Percentiles rank a stretch among this genome's conserved stretches.
Evolutionary conservation across 1,139 yeast genomes (phyloP).

Genomic region (Debaryomyces udenii): DNA sequence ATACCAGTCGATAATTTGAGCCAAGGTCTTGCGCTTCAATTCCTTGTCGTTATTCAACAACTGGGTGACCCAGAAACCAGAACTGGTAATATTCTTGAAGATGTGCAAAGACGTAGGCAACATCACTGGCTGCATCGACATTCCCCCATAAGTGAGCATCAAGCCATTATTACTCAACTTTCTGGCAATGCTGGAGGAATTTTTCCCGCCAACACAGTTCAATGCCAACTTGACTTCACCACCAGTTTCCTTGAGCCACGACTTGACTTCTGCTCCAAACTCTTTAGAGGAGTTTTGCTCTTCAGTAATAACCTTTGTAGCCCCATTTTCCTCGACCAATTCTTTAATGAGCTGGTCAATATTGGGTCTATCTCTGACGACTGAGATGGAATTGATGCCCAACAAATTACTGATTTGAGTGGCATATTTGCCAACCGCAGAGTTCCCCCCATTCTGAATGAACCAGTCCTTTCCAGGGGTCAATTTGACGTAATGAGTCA

Average conservation of each 20-base stretch:
- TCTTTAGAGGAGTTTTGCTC: conserved; percentile 73
- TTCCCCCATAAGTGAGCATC: conserved; percentile 93
- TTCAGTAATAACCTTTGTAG: conserved; percentile 89
- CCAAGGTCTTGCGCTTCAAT: conserved; percentile 61
- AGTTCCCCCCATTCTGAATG: conserved; percentile 94
- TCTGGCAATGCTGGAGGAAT: conserved; percentile 78
- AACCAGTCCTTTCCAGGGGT: conserved; percentile 81
- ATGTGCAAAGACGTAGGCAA: conserved; percentile 88
- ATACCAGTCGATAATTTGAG: conserved; percentile 66
- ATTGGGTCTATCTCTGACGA: conserved; percentile 82
- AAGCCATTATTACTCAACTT: conserved; percentile 70
- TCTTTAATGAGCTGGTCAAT: conserved; percentile 64
- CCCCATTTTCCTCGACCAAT: conserved; percentile 63
- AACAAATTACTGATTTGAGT: conserved; percentile 79
- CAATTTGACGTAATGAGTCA: conserved; percentile 67
- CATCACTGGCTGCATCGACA: conserved; percentile 93
- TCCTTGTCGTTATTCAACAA: conserved; percentile 68
- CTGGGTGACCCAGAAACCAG: conserved; percentile 93
- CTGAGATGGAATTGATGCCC: conserved; percentile 83
- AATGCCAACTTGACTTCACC: conserved; percentile 73
- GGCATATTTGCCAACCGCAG: conserved; percentile 95
- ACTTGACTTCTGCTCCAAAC: conserved; percentile 61
- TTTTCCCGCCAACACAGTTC: conserved; percentile 92
- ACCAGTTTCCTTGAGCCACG: conserved; percentile 59
- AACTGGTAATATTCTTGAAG: conserved; percentile 81